Conservation (phyloP, 768 basidiomycete species). For the Trametes meyenii region DNA sequence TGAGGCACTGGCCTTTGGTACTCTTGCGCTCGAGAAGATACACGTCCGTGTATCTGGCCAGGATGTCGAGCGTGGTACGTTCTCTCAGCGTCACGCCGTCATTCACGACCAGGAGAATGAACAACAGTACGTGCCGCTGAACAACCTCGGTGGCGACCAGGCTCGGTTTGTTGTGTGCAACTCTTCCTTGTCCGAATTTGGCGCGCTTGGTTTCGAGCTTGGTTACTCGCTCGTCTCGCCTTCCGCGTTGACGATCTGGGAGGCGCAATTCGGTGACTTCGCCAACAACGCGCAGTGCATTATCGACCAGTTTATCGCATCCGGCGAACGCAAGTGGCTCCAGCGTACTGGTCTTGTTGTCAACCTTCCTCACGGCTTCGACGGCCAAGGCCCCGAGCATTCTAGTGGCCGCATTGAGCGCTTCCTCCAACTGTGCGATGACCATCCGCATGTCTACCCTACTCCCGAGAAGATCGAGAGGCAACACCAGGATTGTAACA, state of each 20-base stretch:
- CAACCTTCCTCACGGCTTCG: conserved; percentile 92
- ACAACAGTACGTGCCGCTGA: conserved; percentile 85
- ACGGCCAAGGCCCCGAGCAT: conserved; percentile 99
- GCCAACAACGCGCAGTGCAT: conserved; percentile 97
- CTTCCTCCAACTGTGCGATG: conserved; percentile 97
- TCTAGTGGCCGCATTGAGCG: conserved; percentile 94
- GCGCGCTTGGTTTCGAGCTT: conserved; percentile 94
- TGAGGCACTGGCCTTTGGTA: conserved; percentile 94
- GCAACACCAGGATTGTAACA: conserved; percentile 98
- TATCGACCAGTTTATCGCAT: conserved; percentile 98
- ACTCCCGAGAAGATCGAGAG: conserved; percentile 86
- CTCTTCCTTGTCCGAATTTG: conserved; percentile 95
- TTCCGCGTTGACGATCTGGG: conserved; percentile 94
- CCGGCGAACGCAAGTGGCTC: conserved; percentile 97
- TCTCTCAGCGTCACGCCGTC: conserved; percentile 97
- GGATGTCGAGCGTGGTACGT: conserved; percentile 98
- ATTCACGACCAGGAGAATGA: conserved; percentile 96
- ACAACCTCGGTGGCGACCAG: conserved; percentile 85
- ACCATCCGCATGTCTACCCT: conserved; percentile 92
- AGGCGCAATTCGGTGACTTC: conserved; percentile 98
- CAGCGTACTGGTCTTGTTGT: conserved; percentile 92
- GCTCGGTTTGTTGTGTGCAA: conserved; percentile 96
- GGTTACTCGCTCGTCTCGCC: conserved; percentile 99
- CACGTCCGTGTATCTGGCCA: conserved; percentile 97
- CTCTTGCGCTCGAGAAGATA: conserved; percentile 89